Conservation (phyloP, 2,329 filamentous ascomycete genomes). For the Fulvia fulva region DNA sequence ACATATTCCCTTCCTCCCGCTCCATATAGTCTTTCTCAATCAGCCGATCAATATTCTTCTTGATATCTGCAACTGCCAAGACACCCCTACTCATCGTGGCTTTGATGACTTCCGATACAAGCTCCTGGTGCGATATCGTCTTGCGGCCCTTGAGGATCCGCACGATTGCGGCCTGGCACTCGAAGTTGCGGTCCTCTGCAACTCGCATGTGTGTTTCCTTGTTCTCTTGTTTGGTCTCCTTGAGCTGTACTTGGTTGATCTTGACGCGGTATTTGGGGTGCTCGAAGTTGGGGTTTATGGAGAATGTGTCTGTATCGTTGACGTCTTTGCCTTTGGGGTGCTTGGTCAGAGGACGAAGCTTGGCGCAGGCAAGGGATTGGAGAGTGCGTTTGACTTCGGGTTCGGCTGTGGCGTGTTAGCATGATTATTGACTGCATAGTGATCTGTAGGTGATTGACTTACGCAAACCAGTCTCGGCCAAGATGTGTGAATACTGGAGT, state of each 20-base stretch:
- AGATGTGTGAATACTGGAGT: constrained; percentile 72
- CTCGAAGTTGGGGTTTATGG: constrained; percentile 70
- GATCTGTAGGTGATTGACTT: constrained; percentile 32
- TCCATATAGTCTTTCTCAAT: constrained; percentile 95
- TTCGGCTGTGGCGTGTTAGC: constrained; percentile 50
- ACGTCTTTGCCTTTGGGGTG: constrained; percentile 77
- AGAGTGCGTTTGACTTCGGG: constrained; percentile 82
- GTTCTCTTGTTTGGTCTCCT: constrained; percentile 93
- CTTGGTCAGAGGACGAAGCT: constrained; percentile 78
- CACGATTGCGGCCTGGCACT: constrained; percentile 95
- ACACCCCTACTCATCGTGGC: constrained; percentile 83
- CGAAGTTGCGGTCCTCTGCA: constrained; percentile 83
- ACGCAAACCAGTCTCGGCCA: constrained; percentile 68
- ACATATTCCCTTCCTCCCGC: constrained; percentile 62
- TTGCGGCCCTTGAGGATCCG: constrained; percentile 95
- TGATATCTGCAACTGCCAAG: constrained; percentile 81
- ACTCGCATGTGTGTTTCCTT: constrained; percentile 89
- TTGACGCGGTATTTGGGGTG: constrained; percentile 88
- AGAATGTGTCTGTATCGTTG: constrained; percentile 73
- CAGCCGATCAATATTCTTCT: constrained; percentile 94
- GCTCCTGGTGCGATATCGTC: constrained; percentile 75
- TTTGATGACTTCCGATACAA: constrained; percentile 88
- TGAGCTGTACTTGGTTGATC: constrained; percentile 97
- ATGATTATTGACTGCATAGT: constrained; percentile 13
- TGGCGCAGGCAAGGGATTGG: constrained; percentile 90